These are phyloP conservation scores for Silene noctiflora DNA, from an alignment of 179 eudicot genomes.

Conservation along the genomic window DNA sequence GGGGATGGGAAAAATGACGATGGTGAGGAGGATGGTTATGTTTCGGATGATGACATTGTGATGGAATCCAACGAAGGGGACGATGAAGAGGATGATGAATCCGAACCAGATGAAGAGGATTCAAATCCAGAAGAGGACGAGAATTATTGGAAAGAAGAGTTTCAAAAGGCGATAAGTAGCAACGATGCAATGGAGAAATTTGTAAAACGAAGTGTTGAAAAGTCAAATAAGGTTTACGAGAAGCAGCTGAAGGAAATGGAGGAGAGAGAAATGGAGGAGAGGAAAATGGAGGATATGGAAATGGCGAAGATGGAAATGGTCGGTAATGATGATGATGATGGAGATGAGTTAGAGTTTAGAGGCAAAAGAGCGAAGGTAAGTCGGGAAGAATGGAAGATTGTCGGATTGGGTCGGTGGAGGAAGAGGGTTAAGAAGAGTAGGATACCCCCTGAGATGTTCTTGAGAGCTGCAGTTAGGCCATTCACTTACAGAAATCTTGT, in stretches of 20 bases:
- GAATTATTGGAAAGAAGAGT: constrained; percentile 71
- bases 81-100: constrained; percentile 15
- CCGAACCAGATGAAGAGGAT: constrained; percentile 43
- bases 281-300: not conserved
- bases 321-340: constrained; percentile 10
- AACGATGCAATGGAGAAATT: constrained; percentile 79
- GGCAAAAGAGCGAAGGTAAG: constrained; percentile 67
- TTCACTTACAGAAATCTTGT: constrained; percentile 86
- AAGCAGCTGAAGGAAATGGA: constrained; percentile 43
- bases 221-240: constrained; percentile 39
- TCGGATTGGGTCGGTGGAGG: constrained; percentile 64
- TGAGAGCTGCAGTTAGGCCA: constrained; percentile 86
- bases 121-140: constrained; percentile 52
- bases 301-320: no score
- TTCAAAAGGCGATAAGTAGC: constrained; percentile 67
- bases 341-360: constrained; percentile 58
- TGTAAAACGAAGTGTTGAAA: constrained; percentile 47
- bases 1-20: constrained; percentile 29
- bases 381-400: constrained; percentile 61
- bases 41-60: constrained; percentile 29
- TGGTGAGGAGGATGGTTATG: constrained; percentile 15
- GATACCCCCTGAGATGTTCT: constrained; percentile 80
- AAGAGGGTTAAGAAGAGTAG: constrained; percentile 68
- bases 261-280: constrained; percentile 31
- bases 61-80: constrained; percentile 45